Base-by-base conservation (phyloP, 2,329 filamentous ascomycete genomes). In the Talaromyces funiculosus region DNA sequence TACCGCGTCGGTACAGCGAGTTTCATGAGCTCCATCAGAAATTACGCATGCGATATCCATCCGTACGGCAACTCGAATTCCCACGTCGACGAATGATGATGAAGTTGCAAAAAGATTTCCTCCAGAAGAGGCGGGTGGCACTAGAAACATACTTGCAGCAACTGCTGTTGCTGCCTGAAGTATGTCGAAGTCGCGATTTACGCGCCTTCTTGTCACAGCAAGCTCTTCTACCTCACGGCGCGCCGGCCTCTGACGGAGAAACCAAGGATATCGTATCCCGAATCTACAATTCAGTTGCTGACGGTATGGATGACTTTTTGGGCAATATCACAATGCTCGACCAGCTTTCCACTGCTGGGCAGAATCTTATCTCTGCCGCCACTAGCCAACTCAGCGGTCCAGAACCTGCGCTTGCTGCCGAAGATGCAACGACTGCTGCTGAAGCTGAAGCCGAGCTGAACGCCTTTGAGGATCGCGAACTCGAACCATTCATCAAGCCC, bases 271-370 rank as follows among this genome's bases (percentile, higher is more conserved):
- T 99, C 73, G 94, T 99, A 64, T 92, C 90, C 0, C 87, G 94
- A 4, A 86, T 99, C 53, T 99, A 97, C 77, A 95, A 95, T 72
- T 97, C 93, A 0, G 93, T 99, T 22, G 90, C 93, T 0, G 94
- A 99, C 71, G 94, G 95, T 35, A 95, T 99, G 88, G 94, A 99
- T 72, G 94, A 99, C 67, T 95, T 99, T 59, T 80, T 99, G 3
- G 94, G 94, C 60, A 97, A 96, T 71, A 93, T 97, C 45, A 91
- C 94, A 1, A 92, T 97, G 0, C 82, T 99, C 31, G 94, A 99
- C 68, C 94, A 97, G 72, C 84, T 99, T 6, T 96, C 92, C 0
- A 84, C 92, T 1, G 92, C 94, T 6, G 93, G 93, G 0, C 93
- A 97, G 72, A 97, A 92, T 68, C 83, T 97, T 54, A 80, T 80